Base-by-base conservation (phyloP, 805 yeast genomes). In the Schwanniomyces sp. region DNA sequence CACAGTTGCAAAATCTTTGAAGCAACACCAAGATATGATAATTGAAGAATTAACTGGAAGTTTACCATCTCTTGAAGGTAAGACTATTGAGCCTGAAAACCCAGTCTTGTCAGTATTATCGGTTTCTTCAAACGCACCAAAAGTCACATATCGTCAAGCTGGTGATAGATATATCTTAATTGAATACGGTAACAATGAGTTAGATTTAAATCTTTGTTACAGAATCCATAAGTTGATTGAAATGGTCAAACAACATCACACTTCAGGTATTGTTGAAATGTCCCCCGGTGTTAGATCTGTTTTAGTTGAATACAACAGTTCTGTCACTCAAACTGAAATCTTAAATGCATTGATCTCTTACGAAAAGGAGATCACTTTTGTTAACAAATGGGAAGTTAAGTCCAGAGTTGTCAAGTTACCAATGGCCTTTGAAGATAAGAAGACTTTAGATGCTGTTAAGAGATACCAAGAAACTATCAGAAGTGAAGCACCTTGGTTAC, bases 241-340 rank as follows among this genome's bases (percentile, higher is more conserved):
- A 53, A 76, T 82, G 76, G 95, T 89, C 37, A 70, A 74, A 40
- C 72, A 74, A 24, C 79, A 83, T 54, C 74, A 81, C 49, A 85
- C 96, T 26, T 66, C 72, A 45, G 98, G 97, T 47, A 85, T 92
- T 49, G 81, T 89, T 49, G 98, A 94, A 69, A 89, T 94, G 96
- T 90, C 97, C 1, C 96, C 88, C 56, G 98, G 98, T 72, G 98
- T 94, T 28, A 79, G 98, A 62, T 91, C 98, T 5, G 96, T 94
- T 28, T 78, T 92, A 63, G 80, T 92, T 62, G 96, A 92, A 67
- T 94, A 73, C 64, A 85, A 89, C 63, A 88, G 86, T 41, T 66
- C 74, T 43, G 77, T 87, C 34, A 62, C 80, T 17, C 98, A 92
- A 71, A 54, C 70, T 34, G 72, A 75, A 8, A 69, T 92, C 41